Conservation (phyloP, 371 early-diverging fungal species). For the Mucor velutinosus region DNA sequence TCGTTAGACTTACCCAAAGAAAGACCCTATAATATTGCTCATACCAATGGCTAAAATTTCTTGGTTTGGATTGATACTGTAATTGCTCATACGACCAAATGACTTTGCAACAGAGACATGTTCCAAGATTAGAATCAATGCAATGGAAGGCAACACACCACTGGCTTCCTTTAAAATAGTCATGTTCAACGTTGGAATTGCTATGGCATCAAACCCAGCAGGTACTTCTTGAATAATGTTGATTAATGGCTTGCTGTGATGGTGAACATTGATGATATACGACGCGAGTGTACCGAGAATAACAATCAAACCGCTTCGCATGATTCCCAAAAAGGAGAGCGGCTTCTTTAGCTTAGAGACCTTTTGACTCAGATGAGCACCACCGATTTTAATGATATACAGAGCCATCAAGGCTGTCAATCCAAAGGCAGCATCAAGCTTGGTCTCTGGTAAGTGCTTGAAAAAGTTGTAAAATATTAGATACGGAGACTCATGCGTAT, state of each 20-base stretch:
- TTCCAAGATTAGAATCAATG: constrained; percentile 77
- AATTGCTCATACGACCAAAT: constrained; percentile 69
- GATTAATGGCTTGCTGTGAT: constrained; percentile 22
- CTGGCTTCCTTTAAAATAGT: constrained; percentile 43
- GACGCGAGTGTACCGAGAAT: constrained; percentile 42
- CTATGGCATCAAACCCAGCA: constrained; percentile 64
- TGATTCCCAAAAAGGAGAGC: constrained; percentile 48
- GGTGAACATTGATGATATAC: constrained; percentile 25
- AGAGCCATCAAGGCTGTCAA: constrained; percentile 39
- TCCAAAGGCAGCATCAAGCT: constrained; percentile 56
- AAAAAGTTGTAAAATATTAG: constrained; percentile 53
- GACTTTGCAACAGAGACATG: constrained; percentile 76
- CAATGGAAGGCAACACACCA: constrained; percentile 57
- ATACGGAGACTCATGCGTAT: constrained; percentile 60
- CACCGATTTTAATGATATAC: constrained; percentile 38
- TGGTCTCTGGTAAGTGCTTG: constrained; percentile 30
- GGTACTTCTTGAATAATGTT: constrained; percentile 66
- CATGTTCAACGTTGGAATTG: constrained; percentile 46
- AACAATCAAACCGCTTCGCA: constrained; percentile 49
- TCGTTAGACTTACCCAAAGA: constrained; percentile 62
- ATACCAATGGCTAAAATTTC: constrained; percentile 86
- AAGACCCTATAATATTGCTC: constrained; percentile 76
- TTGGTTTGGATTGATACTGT: constrained; percentile 66
- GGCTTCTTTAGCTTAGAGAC: constrained; percentile 27
- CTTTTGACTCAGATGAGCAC: constrained; percentile 32